Evolutionary conservation across 2,329 filamentous ascomycete genomes (phyloP).

Genomic region (Magnaporthiopsis rhizophila): DNA sequence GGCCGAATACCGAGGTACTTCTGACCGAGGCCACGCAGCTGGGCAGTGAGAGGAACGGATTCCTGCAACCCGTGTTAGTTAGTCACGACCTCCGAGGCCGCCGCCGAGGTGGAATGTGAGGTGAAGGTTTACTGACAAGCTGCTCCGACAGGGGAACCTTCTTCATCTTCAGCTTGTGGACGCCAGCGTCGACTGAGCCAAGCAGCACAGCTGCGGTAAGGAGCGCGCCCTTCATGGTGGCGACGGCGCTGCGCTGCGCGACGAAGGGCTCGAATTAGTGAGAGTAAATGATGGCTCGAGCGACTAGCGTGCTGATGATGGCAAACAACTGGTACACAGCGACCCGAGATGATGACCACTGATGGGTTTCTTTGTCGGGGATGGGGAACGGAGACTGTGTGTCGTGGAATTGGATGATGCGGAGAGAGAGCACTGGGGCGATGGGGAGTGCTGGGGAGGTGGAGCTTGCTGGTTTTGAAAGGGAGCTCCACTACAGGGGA

Average conservation of each 20-base stretch:
- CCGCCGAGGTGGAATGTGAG: background rate
- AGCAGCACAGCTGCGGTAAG: conserved; percentile 74
- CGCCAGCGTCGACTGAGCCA: conserved; percentile 72
- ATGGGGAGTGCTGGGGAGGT: background rate
- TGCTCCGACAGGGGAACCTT: conserved; percentile 91
- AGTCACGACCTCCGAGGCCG: conserved; percentile 4
- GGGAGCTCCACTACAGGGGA: conserved; percentile 1
- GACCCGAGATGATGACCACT: background rate
- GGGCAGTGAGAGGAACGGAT: conserved; percentile 68
- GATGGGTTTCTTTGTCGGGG: background rate
- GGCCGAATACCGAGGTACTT: conserved; percentile 90
- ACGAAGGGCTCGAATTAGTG: conserved; percentile 4
- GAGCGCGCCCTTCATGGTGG: conserved; percentile 77
- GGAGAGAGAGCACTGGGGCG: background rate
- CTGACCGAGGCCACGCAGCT: conserved; percentile 77
- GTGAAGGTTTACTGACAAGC: conserved; percentile 54
- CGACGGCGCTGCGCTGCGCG: conserved; percentile 18
- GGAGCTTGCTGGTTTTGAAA: conserved; percentile 1
- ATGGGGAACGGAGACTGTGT: conserved; percentile 3
- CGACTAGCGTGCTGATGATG: background rate
- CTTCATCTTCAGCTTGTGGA: conserved; percentile 96
- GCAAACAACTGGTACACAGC: background rate
- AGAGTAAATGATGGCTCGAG: background rate
- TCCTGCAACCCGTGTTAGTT: conserved; percentile 42
- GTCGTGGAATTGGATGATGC: background rate